Conservation (phyloP, 73 alveolate species). For the Stentor roeselii region DNA sequence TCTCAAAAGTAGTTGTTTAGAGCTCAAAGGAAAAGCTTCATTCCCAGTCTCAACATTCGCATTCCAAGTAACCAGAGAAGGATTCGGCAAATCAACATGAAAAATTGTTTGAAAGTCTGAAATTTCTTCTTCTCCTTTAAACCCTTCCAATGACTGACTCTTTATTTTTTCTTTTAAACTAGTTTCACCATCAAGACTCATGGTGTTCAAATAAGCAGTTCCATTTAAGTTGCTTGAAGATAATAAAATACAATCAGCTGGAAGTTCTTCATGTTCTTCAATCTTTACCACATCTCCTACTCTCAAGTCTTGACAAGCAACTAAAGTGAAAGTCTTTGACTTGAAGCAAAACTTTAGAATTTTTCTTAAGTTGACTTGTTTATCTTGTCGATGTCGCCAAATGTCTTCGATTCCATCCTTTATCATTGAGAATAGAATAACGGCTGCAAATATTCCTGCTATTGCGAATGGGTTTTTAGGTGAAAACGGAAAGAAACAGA, state of each 20-base stretch:
- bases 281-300: constrained; percentile 63
- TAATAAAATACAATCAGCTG: constrained; percentile 78
- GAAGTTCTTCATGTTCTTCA: constrained; percentile 66
- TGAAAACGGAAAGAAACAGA: constrained; percentile 82
- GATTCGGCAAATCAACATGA: constrained; percentile 16
- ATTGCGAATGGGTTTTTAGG: constrained; percentile 87
- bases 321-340: constrained; percentile 21
- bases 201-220: constrained; percentile 64
- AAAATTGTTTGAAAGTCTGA: not conserved
- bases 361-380: constrained; percentile 49
- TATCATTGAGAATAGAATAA: constrained; percentile 84
- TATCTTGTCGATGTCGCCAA: constrained; percentile 55
- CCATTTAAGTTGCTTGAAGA: constrained; percentile 60
- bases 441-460: constrained; percentile 87
- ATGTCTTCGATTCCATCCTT: constrained; percentile 92
- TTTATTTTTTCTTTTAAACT: constrained; percentile 71
- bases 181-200: constrained; percentile 81
- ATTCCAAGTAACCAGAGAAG: not conserved
- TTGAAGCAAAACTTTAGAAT: constrained; percentile 25
- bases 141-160: constrained; percentile 39
- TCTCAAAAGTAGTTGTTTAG: constrained; percentile 78
- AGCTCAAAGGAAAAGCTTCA: constrained; percentile 39
- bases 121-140: constrained; percentile 10
- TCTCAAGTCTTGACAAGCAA: constrained; percentile 45
- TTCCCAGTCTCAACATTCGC: not conserved